Conservation (phyloP, 2,329 filamentous ascomycete species). For the Hymenoscyphus repandus region DNA sequence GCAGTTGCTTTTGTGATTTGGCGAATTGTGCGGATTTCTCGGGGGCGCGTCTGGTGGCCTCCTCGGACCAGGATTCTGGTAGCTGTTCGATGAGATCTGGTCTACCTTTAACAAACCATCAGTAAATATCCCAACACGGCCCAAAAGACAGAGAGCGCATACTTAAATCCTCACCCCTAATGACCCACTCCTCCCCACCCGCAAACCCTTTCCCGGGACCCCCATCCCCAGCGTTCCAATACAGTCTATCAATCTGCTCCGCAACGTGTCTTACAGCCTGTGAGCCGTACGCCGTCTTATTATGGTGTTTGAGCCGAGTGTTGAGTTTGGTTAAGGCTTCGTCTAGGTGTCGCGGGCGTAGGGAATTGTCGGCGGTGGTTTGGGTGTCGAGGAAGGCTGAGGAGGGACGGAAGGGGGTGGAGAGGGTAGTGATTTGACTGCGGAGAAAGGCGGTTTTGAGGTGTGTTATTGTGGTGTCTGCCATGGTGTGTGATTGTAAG, state of each 20-base stretch:
- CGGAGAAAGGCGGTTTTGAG: constrained; percentile 62
- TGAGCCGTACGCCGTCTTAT: constrained; percentile 59
- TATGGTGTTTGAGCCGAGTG: constrained; percentile 58
- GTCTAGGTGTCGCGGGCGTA: constrained; percentile 45
- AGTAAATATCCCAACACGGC: not conserved
- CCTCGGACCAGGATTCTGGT: constrained; percentile 28
- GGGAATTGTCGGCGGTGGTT: constrained; percentile 35
- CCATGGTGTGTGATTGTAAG: too few species aligned
- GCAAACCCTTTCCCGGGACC: constrained; percentile 26
- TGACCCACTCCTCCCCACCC: constrained; percentile 37
- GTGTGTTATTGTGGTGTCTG: constrained; percentile 46
- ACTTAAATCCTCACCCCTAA: constrained; percentile 32
- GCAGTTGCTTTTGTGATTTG: constrained; percentile 44
- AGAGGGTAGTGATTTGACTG: constrained; percentile 57
- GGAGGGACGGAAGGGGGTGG: constrained; percentile 37
- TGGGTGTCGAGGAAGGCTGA: constrained; percentile 40
- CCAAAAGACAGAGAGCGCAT: constrained; percentile 6
- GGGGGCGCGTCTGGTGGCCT: constrained; percentile 32
- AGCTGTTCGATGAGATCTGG: constrained; percentile 26
- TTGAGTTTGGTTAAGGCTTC: constrained; percentile 56
- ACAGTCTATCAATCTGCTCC: constrained; percentile 65
- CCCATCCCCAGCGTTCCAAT: constrained; percentile 44
- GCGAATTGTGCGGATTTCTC: constrained; percentile 46
- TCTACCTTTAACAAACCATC: constrained; percentile 10
- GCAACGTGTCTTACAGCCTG: constrained; percentile 67